Percentiles rank a stretch among this genome's conserved stretches.
Conservation (phyloP, 2,329 filamentous ascomycete species). For the Fusarium chaquense region DNA sequence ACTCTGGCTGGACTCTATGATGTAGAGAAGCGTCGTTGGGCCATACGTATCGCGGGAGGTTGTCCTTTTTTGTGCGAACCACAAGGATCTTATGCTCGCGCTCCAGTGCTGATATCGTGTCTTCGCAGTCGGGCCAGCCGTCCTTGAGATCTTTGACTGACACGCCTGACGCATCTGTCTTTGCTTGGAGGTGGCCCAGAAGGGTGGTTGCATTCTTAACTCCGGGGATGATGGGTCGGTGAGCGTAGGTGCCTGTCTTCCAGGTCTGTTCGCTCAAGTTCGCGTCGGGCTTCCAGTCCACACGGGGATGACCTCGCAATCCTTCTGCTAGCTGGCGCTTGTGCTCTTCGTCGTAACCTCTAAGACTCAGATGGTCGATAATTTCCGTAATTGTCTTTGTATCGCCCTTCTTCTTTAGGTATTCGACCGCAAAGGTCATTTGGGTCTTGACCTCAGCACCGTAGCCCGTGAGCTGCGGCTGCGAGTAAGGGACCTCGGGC, state of each 20-base stretch:
- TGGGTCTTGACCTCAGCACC: constrained; percentile 87
- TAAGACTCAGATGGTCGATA: constrained; percentile 82
- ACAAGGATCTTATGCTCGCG: constrained; percentile 83
- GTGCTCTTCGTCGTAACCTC: constrained; percentile 69
- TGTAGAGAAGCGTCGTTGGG: constrained; percentile 84
- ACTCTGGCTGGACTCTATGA: constrained; percentile 83
- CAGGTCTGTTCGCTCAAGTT: constrained; percentile 75
- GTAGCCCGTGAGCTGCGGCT: constrained; percentile 79
- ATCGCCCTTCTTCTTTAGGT: constrained; percentile 78
- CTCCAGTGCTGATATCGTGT: constrained; percentile 83
- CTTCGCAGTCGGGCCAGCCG: constrained; percentile 89
- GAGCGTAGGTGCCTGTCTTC: constrained; percentile 79
- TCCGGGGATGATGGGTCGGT: constrained; percentile 82
- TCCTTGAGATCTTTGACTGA: constrained; percentile 93
- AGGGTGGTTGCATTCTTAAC: constrained; percentile 84
- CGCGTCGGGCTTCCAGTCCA: constrained; percentile 67
- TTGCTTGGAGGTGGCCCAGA: constrained; percentile 82
- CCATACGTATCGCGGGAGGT: constrained; percentile 88
- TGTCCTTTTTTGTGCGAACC: constrained; percentile 92
- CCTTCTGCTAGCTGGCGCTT: constrained; percentile 75
- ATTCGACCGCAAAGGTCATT: constrained; percentile 86
- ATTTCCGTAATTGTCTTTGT: constrained; percentile 80
- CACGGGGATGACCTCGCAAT: constrained; percentile 72
- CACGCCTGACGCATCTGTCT: constrained; percentile 83
- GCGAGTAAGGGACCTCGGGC: constrained; percentile 74